These are phyloP conservation scores for Botrytis elliptica DNA, from an alignment of 2,329 filamentous ascomycete species.

Conservation along the genomic window DNA sequence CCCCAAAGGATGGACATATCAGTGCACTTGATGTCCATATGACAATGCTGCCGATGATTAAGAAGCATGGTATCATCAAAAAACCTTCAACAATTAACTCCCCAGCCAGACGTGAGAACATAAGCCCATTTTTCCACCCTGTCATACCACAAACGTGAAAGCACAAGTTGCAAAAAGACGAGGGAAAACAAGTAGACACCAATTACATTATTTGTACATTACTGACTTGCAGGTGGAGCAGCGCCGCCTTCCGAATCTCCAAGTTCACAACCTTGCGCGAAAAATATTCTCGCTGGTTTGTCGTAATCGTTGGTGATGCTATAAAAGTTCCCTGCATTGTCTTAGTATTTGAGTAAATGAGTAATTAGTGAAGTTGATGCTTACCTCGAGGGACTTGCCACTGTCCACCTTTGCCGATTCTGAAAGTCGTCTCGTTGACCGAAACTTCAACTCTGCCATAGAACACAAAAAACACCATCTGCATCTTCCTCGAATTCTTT, in stretches of 20 bases:
- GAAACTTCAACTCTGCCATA: slow-evolving; percentile 78
- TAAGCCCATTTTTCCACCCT: background rate
- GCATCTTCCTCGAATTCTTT: slow-evolving; percentile 94
- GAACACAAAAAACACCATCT: slow-evolving; percentile 93
- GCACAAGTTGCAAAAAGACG: background rate
- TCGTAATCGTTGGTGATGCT: slow-evolving; percentile 80
- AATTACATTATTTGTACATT: slow-evolving; percentile 7
- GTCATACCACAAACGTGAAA: background rate
- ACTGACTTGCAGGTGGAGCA: slow-evolving; percentile 10
- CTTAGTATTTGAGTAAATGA: slow-evolving; percentile 23
- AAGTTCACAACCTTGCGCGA: slow-evolving; percentile 77
- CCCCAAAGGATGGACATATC: background rate
- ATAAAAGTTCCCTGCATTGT: slow-evolving; percentile 80
- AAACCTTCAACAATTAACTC: slow-evolving; percentile 11
- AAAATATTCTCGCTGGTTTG: slow-evolving; percentile 77
- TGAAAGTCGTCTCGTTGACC: slow-evolving; percentile 72
- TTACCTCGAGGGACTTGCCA: slow-evolving; percentile 95
- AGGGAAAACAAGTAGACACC: background rate
- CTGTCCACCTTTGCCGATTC: slow-evolving; percentile 81
- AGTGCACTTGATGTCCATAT: slow-evolving; percentile 8
- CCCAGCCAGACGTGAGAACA: slow-evolving; percentile 1
- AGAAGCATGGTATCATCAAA: slow-evolving; percentile 21
- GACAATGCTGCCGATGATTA: background rate
- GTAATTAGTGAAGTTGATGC: slow-evolving; percentile 36
- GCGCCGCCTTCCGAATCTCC: background rate